These are phyloP conservation scores for Candida broadrunensis DNA, from an alignment of 805 yeast genomes.

Conservation along the genomic window DNA sequence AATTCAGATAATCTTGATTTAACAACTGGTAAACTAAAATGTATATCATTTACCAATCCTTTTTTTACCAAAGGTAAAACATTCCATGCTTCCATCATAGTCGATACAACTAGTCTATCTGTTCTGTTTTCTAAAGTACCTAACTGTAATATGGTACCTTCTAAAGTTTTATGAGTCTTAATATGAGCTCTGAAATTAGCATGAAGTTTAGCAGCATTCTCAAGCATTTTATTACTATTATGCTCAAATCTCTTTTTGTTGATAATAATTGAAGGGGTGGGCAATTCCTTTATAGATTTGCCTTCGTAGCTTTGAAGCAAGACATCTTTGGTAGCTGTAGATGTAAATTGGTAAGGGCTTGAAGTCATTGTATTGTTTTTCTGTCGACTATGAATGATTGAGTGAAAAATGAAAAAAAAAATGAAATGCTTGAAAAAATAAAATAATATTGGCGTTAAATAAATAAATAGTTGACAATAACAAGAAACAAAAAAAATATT, in stretches of 20 bases:
- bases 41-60: constrained; percentile 34
- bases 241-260: constrained; percentile 35
- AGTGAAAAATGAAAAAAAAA: too few relatives aligned
- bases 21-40: constrained; percentile 43
- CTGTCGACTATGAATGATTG: too few relatives aligned
- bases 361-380: not conserved
- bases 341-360: constrained; percentile 11
- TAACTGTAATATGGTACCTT: constrained; percentile 56
- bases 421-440: too few relatives aligned
- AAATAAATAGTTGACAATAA: too few relatives aligned
- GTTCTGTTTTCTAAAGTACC: constrained; percentile 35
- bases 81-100: constrained; percentile 64
- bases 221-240: constrained; percentile 52
- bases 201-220: constrained; percentile 34
- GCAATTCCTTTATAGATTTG: constrained; percentile 41
- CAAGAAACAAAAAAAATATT: too few relatives aligned
- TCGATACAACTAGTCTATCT: constrained; percentile 61
- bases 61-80: constrained; percentile 36
- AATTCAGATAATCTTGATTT: constrained; percentile 49
- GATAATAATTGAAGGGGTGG: constrained; percentile 60
- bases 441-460: too few relatives aligned
- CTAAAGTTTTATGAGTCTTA: constrained; percentile 70
- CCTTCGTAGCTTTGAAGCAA: constrained; percentile 35
- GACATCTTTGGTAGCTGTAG: constrained; percentile 18
- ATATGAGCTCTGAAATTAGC: constrained; percentile 66